Base-by-base conservation (phyloP, 441 rosid genomes). In the Syzygium syzygioides region DNA sequence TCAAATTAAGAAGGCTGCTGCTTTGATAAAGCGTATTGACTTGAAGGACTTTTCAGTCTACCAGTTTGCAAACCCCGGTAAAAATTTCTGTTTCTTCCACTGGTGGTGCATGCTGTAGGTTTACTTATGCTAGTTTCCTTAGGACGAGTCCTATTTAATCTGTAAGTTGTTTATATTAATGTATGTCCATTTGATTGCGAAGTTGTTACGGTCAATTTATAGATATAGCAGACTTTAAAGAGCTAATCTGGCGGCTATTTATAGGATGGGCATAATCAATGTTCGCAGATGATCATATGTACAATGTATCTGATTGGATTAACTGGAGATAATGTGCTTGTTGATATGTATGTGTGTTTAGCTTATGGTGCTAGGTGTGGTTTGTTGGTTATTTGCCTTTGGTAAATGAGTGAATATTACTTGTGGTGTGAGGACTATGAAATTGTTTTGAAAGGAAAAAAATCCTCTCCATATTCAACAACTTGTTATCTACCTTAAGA, bases 1-100 rank as follows among this genome's bases (percentile, higher is more conserved):
- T 55, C 99, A 96, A 93, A 92, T 95, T 85, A 90, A 94, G 89
- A 96, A 90, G 87, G 99, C 98, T 86, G 90, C 94, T 89, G 93
- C 94, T 88, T 90, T 97, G 89, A 93, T 97, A 87, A 96, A 96
- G 87, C 97, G 98, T 41, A 92, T 96, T 85, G 93, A 95, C 90
- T 91, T 96, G 93, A 94, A 91, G 90, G 94, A 93, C 89, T 92
- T 93, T 85, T 93, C 93, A 28, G 92, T 92, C 55, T 91, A 92
- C 93, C 94, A 90, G 89, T 93, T 92, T 91, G 91, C 94, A 85
- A 95, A 94, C 88, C 97, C 94, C 34, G 92, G 96, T 94, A 94
- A 87, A 87, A 56, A 86, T 86, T 55, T 50, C 34, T 19, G 26
- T 86, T 85, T 9, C 85, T 14, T 28, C 17, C 64, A n/a, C 80